A percentile compares a stretch with the other conserved stretches of the same genome.
These are phyloP conservation scores for Hyphodiscus hymeniophilus DNA, from an alignment of 495 filamentous ascomycete species.

Conservation along the genomic window DNA sequence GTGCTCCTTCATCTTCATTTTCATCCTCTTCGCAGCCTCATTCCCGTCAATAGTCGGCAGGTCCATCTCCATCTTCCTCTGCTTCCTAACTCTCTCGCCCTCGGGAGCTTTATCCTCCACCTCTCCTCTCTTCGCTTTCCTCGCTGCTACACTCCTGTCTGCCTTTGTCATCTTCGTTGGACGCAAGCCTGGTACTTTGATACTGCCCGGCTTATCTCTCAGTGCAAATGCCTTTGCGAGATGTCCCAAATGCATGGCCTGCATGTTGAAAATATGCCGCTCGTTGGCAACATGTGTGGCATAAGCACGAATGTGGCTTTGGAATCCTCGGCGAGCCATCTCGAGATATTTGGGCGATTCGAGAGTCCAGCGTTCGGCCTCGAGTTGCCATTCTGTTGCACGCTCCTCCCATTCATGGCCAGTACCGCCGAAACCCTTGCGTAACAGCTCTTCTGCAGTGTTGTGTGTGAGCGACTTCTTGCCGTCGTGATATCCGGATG, in stretches of 20 bases:
- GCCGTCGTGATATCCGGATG: conserved; percentile 21
- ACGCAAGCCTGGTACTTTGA: conserved; percentile 60
- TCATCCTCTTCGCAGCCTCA: conserved; percentile 67
- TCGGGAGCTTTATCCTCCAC: conserved; percentile 24
- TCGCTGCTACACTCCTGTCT: conserved; percentile 21
- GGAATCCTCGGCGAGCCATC: conserved; percentile 71
- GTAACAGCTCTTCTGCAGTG: conserved; percentile 41
- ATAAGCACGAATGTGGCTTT: conserved; percentile 89
- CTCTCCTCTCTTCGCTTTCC: conserved; percentile 28
- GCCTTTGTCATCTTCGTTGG: conserved; percentile 24
- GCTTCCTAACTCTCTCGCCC: conserved; percentile 20
- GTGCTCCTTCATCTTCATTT: conserved; percentile 69
- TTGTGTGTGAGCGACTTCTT: conserved; percentile 31
- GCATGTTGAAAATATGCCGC: conserved; percentile 78
- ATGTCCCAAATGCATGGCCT: conserved; percentile 82
- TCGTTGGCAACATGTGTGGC: conserved; percentile 85
- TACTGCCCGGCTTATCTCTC: conserved; percentile 78
- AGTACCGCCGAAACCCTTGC: conserved; percentile 42
- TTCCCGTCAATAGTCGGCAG: conserved; percentile 37
- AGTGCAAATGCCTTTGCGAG: conserved; percentile 87
- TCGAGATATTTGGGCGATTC: conserved; percentile 54
- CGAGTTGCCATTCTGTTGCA: conserved; percentile 71
- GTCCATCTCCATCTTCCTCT: conserved; percentile 21
- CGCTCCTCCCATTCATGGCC: conserved; percentile 54
- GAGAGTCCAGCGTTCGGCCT: conserved; percentile 62